Evolutionary conservation across 495 filamentous ascomycete species (phyloP), one percentile per base, ranked within the genome.

Genomic region (Delitschia confertaspora): DNA sequence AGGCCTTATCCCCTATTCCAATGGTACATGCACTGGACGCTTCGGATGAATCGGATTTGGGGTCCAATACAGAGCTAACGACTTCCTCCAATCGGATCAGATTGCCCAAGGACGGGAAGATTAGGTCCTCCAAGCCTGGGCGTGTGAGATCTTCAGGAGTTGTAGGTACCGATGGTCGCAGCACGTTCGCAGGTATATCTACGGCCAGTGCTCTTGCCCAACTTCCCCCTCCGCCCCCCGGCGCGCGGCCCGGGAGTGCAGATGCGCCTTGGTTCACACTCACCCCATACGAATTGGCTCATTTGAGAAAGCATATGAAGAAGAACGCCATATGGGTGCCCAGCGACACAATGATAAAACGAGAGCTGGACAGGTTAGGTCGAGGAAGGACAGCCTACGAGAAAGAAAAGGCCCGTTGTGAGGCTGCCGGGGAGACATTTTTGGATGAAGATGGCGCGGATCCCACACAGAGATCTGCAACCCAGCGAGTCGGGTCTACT

Each of bases 251-350:
- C 5, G 91, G 91, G 13, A 86, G 83, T 55, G 67, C 76, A 44
- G 77, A 89, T 55, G 68, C 82, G 21, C 91, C 91, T 0, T 98
- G 91, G 91, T 71, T 89, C 48, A 82, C 86, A 39, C 72, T 98
- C 27, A 95, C 88, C 0, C 76, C 81, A 19, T 95, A 79, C 64
- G 91, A 98, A 54, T 86, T 98, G 66, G 88, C 86, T 3, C 80
- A 79, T 37, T 69, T 98, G 10, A 73, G 91, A 33, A 96, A 96
- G 65, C 75, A 85, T 38, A 98, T 98, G 91, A 98, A 98, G 69
- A 98, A 98, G 73, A 98, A 98, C 54, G 84, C 89, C 0, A 78
- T 88, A 5, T 98, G 91, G 91, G 80, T 80, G 26, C 91, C 91
- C 0, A 93, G 85, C 53, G 85, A 93, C 48, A 93, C 93, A 0